These are phyloP conservation scores for Mycena haematopus DNA, from an alignment of 768 basidiomycete species.

Conservation along the genomic window DNA sequence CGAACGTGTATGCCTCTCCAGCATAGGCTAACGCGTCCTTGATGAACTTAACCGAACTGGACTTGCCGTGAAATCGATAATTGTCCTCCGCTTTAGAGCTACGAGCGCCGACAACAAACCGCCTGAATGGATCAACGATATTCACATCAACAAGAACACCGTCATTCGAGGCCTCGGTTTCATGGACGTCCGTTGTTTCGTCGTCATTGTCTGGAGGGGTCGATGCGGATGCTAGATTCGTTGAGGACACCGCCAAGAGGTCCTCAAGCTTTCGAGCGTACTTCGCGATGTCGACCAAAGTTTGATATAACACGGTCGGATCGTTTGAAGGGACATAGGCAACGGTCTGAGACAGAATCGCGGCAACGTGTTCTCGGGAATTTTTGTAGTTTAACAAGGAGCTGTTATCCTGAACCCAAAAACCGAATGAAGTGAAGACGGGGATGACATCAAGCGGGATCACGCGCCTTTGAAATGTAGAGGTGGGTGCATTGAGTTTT, in stretches of 20 bases:
- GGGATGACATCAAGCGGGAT: background rate
- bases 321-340: constrained; percentile 18
- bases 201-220: background rate
- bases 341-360: too few species aligned
- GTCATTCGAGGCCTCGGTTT: background rate
- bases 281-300: constrained; percentile 19
- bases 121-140: constrained; percentile 13
- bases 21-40: constrained; percentile 1
- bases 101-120: background rate
- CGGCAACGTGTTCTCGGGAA: too few species aligned
- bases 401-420: constrained; percentile 18
- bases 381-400: too few species aligned
- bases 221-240: background rate
- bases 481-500: too few species aligned
- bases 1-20: background rate
- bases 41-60: constrained; percentile 15
- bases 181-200: background rate
- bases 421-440: background rate
- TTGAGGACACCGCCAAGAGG: constrained; percentile 4
- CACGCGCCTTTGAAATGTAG: constrained; percentile 3
- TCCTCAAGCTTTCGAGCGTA: constrained; percentile 28
- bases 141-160: constrained; percentile 10
- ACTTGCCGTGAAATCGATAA: constrained; percentile 10
- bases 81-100: constrained; percentile 5
- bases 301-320: constrained; percentile 7